Base-by-base conservation (phyloP, 2,329 filamentous ascomycete genomes). In the Colletotrichum truncatum region DNA sequence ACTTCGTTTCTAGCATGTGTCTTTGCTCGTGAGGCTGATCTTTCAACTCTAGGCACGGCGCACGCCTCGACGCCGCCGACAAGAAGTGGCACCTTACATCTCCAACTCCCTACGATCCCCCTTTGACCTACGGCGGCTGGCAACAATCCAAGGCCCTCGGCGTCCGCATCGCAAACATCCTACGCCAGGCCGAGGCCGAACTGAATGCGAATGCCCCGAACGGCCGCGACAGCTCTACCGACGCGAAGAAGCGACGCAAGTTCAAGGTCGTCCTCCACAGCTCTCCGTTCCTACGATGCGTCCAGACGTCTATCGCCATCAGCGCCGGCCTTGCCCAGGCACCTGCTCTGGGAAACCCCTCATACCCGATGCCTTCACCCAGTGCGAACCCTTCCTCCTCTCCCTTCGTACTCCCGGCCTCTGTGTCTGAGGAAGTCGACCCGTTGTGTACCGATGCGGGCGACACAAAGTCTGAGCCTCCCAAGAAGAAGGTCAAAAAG, bases 11-110 rank as follows among this genome's bases (percentile, higher is more conserved):
- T 26, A 38, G 16, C 43, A 14, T 46, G 6, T 25, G n/a, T 30
- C 25, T 38, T n/a, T 30, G 34, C 23, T 28, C 45, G n/a, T 10
- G 12, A 48, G 2, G 45, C 64, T 66, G 45, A 66, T 53, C 8
- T n/a, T 34, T 45, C 51, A n/a, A n/a, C n/a, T 53, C 8, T 53
- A 66, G 96, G 79, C 96, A 99, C 78, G 96, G 96, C 74, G 93
- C 94, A 72, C 91, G 96, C 70, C 90, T 99, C 63, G 96, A 99
- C 77, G 93, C 93, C 60, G 94, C 94, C 67, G 94, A 99, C 84
- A 94, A 94, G 76, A 89, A 93, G 77, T 99, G 96, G 96, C 93
- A 98, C 77, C 86, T 97, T 58, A 92, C 92, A 28, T 97, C 96
- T 6, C 92, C 94, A 1, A 94, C 93, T 6, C 96, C 96, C 2